Percentiles rank a stretch among this genome's conserved stretches.
phyloP scores from a whole-genome alignment of 2,329 filamentous ascomycete species.

The Alternaria tenuissima region DNA sequence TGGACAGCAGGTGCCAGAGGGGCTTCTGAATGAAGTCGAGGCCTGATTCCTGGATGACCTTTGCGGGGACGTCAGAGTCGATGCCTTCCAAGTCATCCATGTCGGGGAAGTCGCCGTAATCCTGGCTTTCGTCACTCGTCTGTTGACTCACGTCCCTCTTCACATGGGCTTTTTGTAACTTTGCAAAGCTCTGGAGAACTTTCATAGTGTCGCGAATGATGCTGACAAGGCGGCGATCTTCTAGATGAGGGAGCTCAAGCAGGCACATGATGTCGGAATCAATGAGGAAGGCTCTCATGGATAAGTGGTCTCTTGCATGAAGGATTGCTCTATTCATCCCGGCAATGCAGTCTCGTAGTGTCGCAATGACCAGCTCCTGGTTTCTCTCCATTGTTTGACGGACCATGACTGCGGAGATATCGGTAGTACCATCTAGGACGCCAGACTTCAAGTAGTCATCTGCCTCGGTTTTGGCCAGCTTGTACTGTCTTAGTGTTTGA shows the following conservation, averaged over 20 bases:
- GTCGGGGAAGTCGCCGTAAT: slow-evolving; percentile 67
- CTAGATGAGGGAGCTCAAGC: slow-evolving; percentile 62
- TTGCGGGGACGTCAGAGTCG: slow-evolving; percentile 19
- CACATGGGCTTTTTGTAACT: slow-evolving; percentile 16
- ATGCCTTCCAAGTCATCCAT: slow-evolving; percentile 58
- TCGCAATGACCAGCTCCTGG: slow-evolving; percentile 64
- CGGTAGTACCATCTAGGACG: slow-evolving; percentile 44
- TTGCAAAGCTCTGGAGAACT: slow-evolving; percentile 56
- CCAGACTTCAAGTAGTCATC: slow-evolving; percentile 60
- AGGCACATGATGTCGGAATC: slow-evolving; percentile 56
- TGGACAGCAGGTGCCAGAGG: slow-evolving; percentile 65
- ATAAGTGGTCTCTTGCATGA: slow-evolving; percentile 51
- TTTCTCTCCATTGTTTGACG: slow-evolving; percentile 64
- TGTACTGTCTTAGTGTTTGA: slow-evolving; percentile 63
- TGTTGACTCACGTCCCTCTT: slow-evolving; percentile 43
- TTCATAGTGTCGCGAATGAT: slow-evolving; percentile 60
- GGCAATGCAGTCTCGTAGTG: slow-evolving; percentile 61
- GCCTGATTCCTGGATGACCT: slow-evolving; percentile 14
- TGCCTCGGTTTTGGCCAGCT: slow-evolving; percentile 64
- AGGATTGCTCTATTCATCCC: slow-evolving; percentile 60
- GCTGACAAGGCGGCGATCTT: slow-evolving; percentile 53
- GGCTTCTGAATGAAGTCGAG: slow-evolving; percentile 58
- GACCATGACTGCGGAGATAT: slow-evolving; percentile 58
- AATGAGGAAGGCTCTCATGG: slow-evolving; percentile 55
- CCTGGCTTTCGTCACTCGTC: slow-evolving; percentile 68